Conservation (phyloP, 345 rosid genomes). For the Geranium rotundifolium region DNA sequence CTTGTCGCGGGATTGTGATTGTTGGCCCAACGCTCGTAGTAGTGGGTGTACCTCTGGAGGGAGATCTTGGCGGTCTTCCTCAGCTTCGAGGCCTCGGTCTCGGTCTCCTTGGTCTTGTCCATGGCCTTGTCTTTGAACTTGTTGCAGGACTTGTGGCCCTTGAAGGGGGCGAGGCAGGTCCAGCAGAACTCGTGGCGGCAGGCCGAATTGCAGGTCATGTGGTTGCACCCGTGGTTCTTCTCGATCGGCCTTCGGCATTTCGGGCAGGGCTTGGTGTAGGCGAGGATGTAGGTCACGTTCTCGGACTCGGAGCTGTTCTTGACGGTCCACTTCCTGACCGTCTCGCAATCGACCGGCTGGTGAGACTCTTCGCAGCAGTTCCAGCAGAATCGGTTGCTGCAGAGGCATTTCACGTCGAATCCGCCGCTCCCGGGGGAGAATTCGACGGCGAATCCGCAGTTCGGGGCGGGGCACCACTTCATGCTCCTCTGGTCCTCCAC, state of each 20-base stretch:
- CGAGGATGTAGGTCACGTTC: slow-evolving; percentile 45
- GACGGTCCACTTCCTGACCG: slow-evolving; percentile 31
- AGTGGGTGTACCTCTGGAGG: too few species aligned
- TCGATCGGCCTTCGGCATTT: slow-evolving; percentile 47
- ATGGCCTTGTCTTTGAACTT: too few species aligned
- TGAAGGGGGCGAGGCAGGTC: not conserved
- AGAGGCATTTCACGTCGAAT: slow-evolving; percentile 52
- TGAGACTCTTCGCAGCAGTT: slow-evolving; percentile 27
- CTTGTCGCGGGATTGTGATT: too few species aligned
- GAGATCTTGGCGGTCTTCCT: too few species aligned
- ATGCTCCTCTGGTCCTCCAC: slow-evolving; percentile 75
- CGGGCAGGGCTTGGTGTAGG: slow-evolving; percentile 53
- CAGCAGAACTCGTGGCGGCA: slow-evolving; percentile 60
- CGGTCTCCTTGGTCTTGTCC: too few species aligned
- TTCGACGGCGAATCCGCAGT: slow-evolving; percentile 77
- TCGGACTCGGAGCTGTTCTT: slow-evolving; percentile 47
- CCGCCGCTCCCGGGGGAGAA: slow-evolving; percentile 61
- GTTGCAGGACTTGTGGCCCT: too few species aligned
- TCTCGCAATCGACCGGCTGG: slow-evolving; percentile 32
- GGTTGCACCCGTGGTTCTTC: slow-evolving; percentile 65
- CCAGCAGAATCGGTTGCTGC: slow-evolving; percentile 33
- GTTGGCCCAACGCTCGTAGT: too few species aligned
- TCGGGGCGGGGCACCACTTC: slow-evolving; percentile 95
- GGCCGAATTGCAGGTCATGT: slow-evolving; percentile 28
- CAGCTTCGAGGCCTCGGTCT: too few species aligned